Evolutionary conservation across 768 basidiomycete species (phyloP), one percentile per base, ranked within the genome.

Genomic region (Rhodotorula graminis): DNA sequence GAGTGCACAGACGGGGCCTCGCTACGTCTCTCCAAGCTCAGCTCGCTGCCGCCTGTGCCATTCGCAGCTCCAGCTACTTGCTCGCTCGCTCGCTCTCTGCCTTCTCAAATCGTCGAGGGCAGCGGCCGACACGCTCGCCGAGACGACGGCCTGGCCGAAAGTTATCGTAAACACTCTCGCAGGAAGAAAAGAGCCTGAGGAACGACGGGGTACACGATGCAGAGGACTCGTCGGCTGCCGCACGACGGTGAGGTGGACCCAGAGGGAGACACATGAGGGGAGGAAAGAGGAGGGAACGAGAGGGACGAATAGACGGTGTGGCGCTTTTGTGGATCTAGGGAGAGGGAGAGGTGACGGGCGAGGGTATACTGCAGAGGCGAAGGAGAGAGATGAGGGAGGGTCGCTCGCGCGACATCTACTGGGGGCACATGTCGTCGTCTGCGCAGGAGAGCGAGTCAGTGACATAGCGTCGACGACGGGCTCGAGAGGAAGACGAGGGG

Each of bases 381-480:
- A 12, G n/a, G 14, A 29, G n/a, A 25, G 27, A 15, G 53, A 29
- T 15, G 49, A 19, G 23, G 23, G 2, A 49, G 23, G 37, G 9
- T 4, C 37, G 37, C 27, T 25, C 50, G 50, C 1, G 11, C 29
- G 25, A 62, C 57, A 40, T 50, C 37, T n/a, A 70, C 29, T 27
- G 56, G 63, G 57, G 69, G 69, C 62, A 64, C 69, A 70, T 70
- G 69, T 52, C 55, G 40, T 70, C 69, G 69, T 70, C 69, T 70
- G 57, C 29, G 29, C n/a, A 65, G n/a, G n/a, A 23, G n/a, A n/a
- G 31, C 23, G 21, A 27, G 55, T 18, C 33, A 29, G 42, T 23
- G 7, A 15, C 3, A 12, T 15, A 18, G 2, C 47, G 37, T 46
- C 44, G 11, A 46, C 14, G 27, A 25, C 29, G 21, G 3, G 23